Conservation (phyloP, 768 basidiomycete species). For the Dentipellis fragilis region DNA sequence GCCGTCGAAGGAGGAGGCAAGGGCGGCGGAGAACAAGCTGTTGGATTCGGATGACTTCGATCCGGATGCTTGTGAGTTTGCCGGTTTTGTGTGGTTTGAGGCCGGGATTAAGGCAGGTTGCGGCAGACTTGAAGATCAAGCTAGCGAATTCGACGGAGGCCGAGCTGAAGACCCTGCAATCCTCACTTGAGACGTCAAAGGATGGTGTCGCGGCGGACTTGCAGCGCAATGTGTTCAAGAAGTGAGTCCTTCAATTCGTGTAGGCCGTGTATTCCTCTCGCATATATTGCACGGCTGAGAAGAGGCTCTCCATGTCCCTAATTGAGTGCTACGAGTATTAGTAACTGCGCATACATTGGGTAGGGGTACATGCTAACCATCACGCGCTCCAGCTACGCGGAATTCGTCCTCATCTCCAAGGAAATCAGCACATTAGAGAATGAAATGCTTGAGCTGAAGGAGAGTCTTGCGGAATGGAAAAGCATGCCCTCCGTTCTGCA, state of each 20-base stretch:
- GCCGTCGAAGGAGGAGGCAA: constrained; percentile 50
- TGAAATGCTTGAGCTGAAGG: constrained; percentile 95
- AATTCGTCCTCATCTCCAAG: constrained; percentile 94
- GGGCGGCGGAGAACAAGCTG: constrained; percentile 42
- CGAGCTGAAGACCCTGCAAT: constrained; percentile 66
- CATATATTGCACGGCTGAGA: not conserved
- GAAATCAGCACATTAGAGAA: constrained; percentile 95
- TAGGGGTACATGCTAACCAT: not conserved
- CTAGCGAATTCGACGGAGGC: constrained; percentile 85
- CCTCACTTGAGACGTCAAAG: constrained; percentile 60
- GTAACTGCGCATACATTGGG: not conserved
- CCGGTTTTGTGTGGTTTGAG: not conserved
- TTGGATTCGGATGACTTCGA: constrained; percentile 79
- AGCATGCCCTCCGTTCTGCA: constrained; percentile 89
- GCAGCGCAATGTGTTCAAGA: constrained; percentile 91
- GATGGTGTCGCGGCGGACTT: constrained; percentile 70
- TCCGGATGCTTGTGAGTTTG: constrained; percentile 75
- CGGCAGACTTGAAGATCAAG: constrained; percentile 60
- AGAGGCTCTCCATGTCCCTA: too few species aligned
- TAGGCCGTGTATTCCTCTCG: not conserved
- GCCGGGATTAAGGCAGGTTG: not conserved
- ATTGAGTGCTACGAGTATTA: too few species aligned
- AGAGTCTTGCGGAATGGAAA: constrained; percentile 90
- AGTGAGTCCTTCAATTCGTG: constrained; percentile 34
- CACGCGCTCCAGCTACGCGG: constrained; percentile 63